Percentiles rank a stretch among this genome's conserved stretches.
These are phyloP conservation scores for Phytophthora megakarya DNA, from an alignment of 352 stramenopile species.

Conservation along the genomic window DNA sequence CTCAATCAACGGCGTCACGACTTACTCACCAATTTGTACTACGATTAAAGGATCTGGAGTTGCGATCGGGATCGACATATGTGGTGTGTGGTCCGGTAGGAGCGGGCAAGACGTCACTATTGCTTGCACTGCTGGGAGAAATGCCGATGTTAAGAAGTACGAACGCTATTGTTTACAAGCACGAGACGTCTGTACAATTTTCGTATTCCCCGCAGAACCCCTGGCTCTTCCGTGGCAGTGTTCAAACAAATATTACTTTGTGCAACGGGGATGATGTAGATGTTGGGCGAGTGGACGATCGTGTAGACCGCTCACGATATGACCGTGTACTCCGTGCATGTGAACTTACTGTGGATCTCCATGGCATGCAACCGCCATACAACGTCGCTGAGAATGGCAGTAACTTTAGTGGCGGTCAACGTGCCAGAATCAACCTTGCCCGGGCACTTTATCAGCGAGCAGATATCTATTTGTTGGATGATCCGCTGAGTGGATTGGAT, in stretches of 20 bases:
- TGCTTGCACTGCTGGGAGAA: slow-evolving; percentile 95
- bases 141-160: slow-evolving; percentile 64
- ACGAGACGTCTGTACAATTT: slow-evolving; percentile 6
- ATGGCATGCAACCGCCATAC: slow-evolving; percentile 32
- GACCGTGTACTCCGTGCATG: slow-evolving; percentile 62
- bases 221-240: slow-evolving; percentile 71
- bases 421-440: slow-evolving; percentile 82
- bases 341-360: slow-evolving; percentile 76
- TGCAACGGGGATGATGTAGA: slow-evolving; percentile 21
- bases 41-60: slow-evolving; percentile 46
- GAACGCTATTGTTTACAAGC: neutral
- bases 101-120: slow-evolving; percentile 95
- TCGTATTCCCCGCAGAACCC: slow-evolving; percentile 82
- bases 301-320: slow-evolving; percentile 51
- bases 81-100: slow-evolving; percentile 91
- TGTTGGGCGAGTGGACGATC: neutral
- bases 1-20: neutral
- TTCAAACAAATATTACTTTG: slow-evolving; percentile 74
- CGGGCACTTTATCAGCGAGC: slow-evolving; percentile 77
- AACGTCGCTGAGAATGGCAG: slow-evolving; percentile 72
- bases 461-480: slow-evolving; percentile 87
- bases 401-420: slow-evolving; percentile 89
- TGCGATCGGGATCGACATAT: slow-evolving; percentile 50
- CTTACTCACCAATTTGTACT: slow-evolving; percentile 43
- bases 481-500: slow-evolving; percentile 87